Conservation (phyloP, 2,329 filamentous ascomycete genomes). For the Falciphora oryzae region DNA sequence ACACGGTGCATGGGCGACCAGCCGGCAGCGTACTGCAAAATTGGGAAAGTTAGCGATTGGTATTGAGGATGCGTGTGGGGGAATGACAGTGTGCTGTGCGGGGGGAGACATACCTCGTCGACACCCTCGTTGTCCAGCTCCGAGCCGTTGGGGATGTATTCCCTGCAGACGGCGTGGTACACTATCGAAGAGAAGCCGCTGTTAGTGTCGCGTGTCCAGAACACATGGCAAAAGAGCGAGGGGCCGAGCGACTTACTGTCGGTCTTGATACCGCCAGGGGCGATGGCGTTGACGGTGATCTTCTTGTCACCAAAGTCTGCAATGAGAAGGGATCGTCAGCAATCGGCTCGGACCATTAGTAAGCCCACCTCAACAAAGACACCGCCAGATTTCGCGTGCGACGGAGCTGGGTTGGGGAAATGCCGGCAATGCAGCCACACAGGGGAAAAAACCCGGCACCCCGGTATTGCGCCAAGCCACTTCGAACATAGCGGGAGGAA, state of each 20-base stretch:
- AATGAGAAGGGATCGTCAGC: background rate
- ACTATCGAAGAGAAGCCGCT: conserved; percentile 18
- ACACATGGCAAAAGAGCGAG: background rate
- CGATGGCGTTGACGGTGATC: conserved; percentile 31
- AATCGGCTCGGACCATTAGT: background rate
- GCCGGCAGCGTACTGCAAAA: conserved; percentile 26
- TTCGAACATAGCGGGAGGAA: no score
- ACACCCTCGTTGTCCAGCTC: conserved; percentile 21
- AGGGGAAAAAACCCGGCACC: background rate
- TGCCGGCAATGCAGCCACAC: background rate
- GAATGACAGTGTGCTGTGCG: background rate
- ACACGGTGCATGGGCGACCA: conserved; percentile 28
- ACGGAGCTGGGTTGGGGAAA: conserved; percentile 9
- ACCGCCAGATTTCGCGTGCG: background rate
- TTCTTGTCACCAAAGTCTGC: conserved; percentile 29
- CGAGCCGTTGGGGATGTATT: conserved; percentile 34
- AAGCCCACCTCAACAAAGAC: background rate
- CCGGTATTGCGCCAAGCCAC: no score
- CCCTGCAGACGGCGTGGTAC: conserved; percentile 28
- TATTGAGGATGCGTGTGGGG: conserved; percentile 9
- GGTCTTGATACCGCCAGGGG: conserved; percentile 29
- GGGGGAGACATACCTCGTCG: conserved; percentile 15
- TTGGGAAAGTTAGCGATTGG: background rate
- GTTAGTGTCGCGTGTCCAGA: background rate
- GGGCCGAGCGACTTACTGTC: conserved; percentile 13